These are phyloP conservation scores for Ananas comosus DNA, from an alignment of 176 grass and related monocot genomes.

Conservation along the genomic window DNA sequence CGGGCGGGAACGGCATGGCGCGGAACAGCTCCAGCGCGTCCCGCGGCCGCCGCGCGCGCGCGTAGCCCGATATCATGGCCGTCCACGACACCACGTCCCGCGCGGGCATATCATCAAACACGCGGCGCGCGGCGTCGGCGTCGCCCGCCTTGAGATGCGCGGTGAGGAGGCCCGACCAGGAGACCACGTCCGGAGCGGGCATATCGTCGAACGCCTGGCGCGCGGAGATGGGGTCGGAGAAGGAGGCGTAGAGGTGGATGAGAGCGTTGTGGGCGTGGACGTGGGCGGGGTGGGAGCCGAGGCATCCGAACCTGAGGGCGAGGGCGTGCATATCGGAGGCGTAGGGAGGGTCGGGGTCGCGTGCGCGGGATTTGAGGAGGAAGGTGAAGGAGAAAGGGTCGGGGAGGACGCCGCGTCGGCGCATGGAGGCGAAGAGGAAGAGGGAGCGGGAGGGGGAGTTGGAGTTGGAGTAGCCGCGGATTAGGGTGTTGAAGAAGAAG, in stretches of 20 bases:
- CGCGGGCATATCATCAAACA: constrained; percentile 43
- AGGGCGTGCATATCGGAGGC: constrained; percentile 37
- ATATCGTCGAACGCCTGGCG: constrained; percentile 42
- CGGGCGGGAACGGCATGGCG: constrained; percentile 36
- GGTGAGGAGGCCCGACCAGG: constrained; percentile 40
- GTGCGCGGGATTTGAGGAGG: constrained; percentile 37
- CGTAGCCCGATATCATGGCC: constrained; percentile 43
- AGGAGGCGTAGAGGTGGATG: constrained; percentile 34
- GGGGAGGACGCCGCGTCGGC: constrained; percentile 17
- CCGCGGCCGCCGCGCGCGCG: constrained; percentile 14
- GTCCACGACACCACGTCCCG: constrained; percentile 51
- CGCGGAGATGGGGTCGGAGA: constrained; percentile 11
- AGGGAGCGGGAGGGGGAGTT: constrained; percentile 22
- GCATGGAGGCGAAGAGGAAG: constrained; percentile 37
- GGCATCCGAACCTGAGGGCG: constrained; percentile 41
- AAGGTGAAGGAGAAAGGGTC: constrained; percentile 64
- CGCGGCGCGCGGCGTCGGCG: constrained; percentile 21
- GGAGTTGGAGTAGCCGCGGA: constrained; percentile 33
- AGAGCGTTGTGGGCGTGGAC: constrained; percentile 40
- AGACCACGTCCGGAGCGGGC: constrained; percentile 34
- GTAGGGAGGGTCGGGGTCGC: neutral
- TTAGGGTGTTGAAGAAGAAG: constrained; percentile 67
- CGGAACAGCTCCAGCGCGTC: constrained; percentile 45
- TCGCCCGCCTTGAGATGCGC: constrained; percentile 26
- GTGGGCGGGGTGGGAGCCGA: constrained; percentile 18